Conservation (phyloP, 2,329 filamentous ascomycete genomes). For the Penicillium sp. region DNA sequence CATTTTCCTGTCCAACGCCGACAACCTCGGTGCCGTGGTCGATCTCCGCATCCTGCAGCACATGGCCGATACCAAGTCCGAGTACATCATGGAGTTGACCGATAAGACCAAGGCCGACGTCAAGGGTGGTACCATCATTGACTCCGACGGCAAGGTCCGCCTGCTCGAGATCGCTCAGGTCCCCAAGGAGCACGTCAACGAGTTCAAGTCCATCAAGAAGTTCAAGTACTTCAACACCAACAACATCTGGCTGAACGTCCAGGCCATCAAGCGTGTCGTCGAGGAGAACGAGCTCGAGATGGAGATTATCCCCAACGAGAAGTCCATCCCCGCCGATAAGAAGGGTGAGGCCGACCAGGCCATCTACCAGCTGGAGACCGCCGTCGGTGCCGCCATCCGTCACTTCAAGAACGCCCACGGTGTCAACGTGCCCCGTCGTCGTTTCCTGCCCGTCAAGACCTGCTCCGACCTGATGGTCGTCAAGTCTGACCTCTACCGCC, state of each 20-base stretch:
- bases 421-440: constrained; percentile 95
- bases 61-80: constrained; percentile 95
- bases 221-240: constrained; percentile 99
- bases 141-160: constrained; percentile 95
- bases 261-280: constrained; percentile 96
- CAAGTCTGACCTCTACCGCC: constrained; percentile 98
- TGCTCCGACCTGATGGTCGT: constrained; percentile 99
- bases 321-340: constrained; percentile 98
- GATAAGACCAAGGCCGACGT: constrained; percentile 99
- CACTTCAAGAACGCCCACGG: constrained; percentile 99
- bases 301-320: constrained; percentile 99
- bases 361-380: constrained; percentile 97
- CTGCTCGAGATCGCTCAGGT: constrained; percentile 99
- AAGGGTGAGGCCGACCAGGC: constrained; percentile 98
- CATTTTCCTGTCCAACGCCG: constrained; percentile 97
- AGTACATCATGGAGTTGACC: constrained; percentile 99
- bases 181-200: constrained; percentile 99
- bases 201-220: constrained; percentile 99
- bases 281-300: constrained; percentile 98
- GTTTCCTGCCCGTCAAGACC: constrained; percentile 99
- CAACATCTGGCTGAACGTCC: constrained; percentile 99
- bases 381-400: constrained; percentile 95
- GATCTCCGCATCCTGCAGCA: constrained; percentile 98
- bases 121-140: constrained; percentile 99
- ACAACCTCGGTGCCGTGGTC: constrained; percentile 97